These are phyloP conservation scores for Santalum album DNA, from an alignment of 164 flowering plant genomes.

Conservation along the genomic window DNA sequence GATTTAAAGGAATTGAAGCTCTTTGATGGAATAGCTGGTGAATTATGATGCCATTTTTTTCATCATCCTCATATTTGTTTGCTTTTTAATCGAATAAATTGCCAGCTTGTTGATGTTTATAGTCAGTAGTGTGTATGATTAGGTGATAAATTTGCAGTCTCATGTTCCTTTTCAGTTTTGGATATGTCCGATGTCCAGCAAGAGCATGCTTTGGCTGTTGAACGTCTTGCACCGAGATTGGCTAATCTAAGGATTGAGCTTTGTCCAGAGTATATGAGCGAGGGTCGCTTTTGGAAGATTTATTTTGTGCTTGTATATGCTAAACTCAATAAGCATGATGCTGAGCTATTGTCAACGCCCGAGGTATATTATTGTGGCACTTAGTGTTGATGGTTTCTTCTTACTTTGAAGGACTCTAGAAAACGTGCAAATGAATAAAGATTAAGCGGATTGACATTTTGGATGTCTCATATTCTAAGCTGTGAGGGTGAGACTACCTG, in stretches of 20 bases:
- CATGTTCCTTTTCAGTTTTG: background rate
- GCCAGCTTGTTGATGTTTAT: background rate
- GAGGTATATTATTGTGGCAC: background rate
- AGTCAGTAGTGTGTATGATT: background rate
- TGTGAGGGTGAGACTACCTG: no score
- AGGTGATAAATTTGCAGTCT: background rate
- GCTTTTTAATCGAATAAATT: no score
- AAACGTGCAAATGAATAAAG: no score
- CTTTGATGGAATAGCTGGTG: no score
- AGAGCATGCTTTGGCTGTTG: conserved; percentile 7
- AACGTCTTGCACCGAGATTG: conserved; percentile 2
- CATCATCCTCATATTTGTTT: no score
- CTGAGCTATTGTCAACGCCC: background rate
- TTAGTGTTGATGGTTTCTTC: background rate
- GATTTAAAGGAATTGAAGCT: no score
- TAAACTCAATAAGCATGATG: conserved; percentile 1
- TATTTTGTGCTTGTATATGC: conserved; percentile 4
- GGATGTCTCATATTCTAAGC: no score
- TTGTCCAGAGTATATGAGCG: conserved; percentile 5
- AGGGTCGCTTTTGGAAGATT: conserved; percentile 4
- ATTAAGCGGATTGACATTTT: no score
- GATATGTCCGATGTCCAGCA: conserved; percentile 7
- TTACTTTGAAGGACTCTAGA: background rate
- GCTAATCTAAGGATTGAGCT: conserved; percentile 6
- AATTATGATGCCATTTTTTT: no score